These are phyloP conservation scores for Tuber aestivum DNA, from an alignment of 495 filamentous ascomycete genomes.

Conservation along the genomic window DNA sequence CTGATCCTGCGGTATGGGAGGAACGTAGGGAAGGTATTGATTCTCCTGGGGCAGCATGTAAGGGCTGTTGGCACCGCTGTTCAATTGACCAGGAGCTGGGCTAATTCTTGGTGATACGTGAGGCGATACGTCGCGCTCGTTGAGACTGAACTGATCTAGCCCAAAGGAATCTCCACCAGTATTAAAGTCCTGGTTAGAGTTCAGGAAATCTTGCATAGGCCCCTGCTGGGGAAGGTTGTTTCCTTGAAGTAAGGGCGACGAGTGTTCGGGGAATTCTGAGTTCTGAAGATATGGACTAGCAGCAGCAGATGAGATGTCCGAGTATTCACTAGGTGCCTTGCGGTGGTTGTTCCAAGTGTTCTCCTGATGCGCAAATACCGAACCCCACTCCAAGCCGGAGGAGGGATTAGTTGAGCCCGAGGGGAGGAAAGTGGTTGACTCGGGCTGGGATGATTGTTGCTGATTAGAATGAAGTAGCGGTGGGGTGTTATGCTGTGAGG, in stretches of 20 bases:
- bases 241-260: conserved; percentile 72
- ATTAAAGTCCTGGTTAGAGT: conserved; percentile 49
- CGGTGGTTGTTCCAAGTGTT: conserved; percentile 67
- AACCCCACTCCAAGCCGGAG: conserved; percentile 62
- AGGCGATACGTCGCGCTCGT: conserved; percentile 51
- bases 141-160: conserved; percentile 64
- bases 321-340: conserved; percentile 81
- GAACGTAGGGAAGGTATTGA: conserved; percentile 48
- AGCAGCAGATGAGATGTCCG: conserved; percentile 72
- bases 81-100: conserved; percentile 45
- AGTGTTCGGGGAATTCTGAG: conserved; percentile 70
- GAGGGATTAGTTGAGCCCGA: conserved; percentile 51
- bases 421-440: conserved; percentile 61
- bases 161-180: conserved; percentile 36
- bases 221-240: conserved; percentile 54
- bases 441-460: conserved; percentile 51
- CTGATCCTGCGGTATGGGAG: conserved; percentile 50
- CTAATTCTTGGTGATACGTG: conserved; percentile 34
- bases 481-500: conserved; percentile 31
- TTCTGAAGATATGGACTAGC: conserved; percentile 75
- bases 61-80: conserved; percentile 49
- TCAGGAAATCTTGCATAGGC: conserved; percentile 70
- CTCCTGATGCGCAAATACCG: conserved; percentile 47
- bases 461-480: conserved; percentile 49
- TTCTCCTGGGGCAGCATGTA: conserved; percentile 65